phyloP scores from a whole-genome alignment of 1,284 basidiomycete genomes.

The Apiotrichum gracile region DNA sequence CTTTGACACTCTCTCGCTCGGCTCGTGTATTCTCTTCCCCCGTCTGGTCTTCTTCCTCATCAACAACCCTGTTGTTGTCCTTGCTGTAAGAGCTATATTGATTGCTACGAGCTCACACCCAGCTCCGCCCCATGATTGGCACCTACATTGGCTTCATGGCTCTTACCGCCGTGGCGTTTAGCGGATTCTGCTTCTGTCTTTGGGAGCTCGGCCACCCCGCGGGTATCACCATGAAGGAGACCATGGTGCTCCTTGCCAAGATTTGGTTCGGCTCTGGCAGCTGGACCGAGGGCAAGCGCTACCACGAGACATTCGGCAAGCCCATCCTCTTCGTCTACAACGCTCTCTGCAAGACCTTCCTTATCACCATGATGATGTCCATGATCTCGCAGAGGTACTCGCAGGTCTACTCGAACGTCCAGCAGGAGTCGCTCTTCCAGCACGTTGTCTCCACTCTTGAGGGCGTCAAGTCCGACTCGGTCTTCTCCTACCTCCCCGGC shows the following conservation, averaged over 20 bases:
- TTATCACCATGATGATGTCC: conserved; percentile 68
- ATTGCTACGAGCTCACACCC: not conserved
- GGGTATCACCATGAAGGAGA: conserved; percentile 30
- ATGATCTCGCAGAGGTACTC: conserved; percentile 80
- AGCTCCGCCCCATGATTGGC: conserved; percentile 62
- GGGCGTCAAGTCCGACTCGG: conserved; percentile 78
- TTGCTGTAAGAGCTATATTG: conserved; percentile 53
- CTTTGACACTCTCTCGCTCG: conserved; percentile 76
- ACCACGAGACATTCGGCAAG: conserved; percentile 70
- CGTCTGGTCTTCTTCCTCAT: conserved; percentile 80
- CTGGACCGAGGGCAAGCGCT: conserved; percentile 48
- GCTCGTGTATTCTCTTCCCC: conserved; percentile 80
- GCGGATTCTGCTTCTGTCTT: conserved; percentile 75
- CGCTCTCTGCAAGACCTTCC: conserved; percentile 43
- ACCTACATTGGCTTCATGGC: conserved; percentile 80
- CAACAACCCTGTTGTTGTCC: conserved; percentile 71
- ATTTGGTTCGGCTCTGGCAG: conserved; percentile 40
- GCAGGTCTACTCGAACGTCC: conserved; percentile 70
- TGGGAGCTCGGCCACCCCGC: conserved; percentile 63
- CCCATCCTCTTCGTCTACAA: conserved; percentile 79
- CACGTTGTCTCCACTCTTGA: conserved; percentile 79
- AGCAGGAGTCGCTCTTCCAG: conserved; percentile 83
- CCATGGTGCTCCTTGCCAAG: conserved; percentile 56
- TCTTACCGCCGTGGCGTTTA: conserved; percentile 64
- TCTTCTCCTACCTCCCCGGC: conserved; percentile 86